Evolutionary conservation across 371 early-diverging fungal species (phyloP).

Genomic region (Sporodiniella umbellata): DNA sequence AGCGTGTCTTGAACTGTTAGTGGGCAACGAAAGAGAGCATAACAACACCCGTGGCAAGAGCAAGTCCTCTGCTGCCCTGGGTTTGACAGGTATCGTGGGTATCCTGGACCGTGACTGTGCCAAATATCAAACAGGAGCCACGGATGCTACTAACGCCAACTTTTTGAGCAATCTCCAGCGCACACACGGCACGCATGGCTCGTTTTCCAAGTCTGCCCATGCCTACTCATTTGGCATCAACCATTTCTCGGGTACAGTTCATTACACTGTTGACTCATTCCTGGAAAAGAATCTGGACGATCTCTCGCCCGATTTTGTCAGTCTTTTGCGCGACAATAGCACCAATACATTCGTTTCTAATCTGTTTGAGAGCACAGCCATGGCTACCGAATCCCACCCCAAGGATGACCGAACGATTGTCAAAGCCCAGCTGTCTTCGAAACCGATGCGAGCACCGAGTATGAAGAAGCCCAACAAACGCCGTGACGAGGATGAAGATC

Average conservation of each 20-base stretch:
- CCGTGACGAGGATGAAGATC: conserved; percentile 14
- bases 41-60: conserved; percentile 3
- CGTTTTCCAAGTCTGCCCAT: conserved; percentile 33
- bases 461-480: conserved; percentile 53
- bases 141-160: conserved; percentile 52
- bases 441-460: conserved; percentile 71
- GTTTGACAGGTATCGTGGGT: conserved; percentile 44
- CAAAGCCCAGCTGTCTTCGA: conserved; percentile 52
- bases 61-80: conserved; percentile 20
- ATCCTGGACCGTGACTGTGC: conserved; percentile 59
- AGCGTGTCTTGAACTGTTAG: conserved; percentile 44
- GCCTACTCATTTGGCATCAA: conserved; percentile 67
- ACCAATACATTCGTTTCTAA: conserved; percentile 79
- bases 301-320: conserved; percentile 80
- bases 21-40: conserved; percentile 1
- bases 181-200: conserved; percentile 26
- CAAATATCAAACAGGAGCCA: conserved; percentile 36
- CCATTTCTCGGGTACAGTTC: conserved; percentile 72
- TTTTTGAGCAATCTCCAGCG: conserved; percentile 40
- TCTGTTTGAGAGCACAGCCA: conserved; percentile 75
- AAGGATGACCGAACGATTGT: conserved; percentile 58
- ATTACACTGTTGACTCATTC: conserved; percentile 68
- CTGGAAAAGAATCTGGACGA: conserved; percentile 72
- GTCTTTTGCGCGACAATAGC: conserved; percentile 66
- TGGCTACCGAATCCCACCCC: conserved; percentile 84